Conservation (phyloP, 2,329 filamentous ascomycete species). For the Venturia pyrina region DNA sequence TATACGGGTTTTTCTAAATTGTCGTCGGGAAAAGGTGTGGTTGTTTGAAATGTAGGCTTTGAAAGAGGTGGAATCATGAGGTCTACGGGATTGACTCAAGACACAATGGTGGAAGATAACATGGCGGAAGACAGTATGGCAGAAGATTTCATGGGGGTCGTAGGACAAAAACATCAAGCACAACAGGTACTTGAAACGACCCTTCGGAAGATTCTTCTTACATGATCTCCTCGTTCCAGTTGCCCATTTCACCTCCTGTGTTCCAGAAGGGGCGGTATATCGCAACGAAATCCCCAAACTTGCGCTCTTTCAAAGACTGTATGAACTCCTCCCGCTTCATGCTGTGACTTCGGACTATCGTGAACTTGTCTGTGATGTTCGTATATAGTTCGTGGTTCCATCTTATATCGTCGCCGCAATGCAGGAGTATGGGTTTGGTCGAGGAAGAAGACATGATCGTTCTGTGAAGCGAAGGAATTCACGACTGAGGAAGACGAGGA, state of each 20-base stretch:
- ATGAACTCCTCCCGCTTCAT: slow-evolving; percentile 31
- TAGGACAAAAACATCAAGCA: too few species aligned
- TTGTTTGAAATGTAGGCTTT: too few species aligned
- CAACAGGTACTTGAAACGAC: too few species aligned
- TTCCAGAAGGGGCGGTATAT: slow-evolving; percentile 54
- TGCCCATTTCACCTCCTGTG: slow-evolving; percentile 55
- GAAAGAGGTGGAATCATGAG: too few species aligned
- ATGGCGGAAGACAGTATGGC: too few species aligned
- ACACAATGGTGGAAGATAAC: too few species aligned
- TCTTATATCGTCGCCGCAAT: slow-evolving; percentile 34
- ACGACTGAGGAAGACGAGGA: background rate
- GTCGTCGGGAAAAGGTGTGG: too few species aligned
- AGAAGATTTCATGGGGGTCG: too few species aligned
- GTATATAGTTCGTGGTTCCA: slow-evolving; percentile 36
- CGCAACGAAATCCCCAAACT: slow-evolving; percentile 34
- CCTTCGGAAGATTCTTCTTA: background rate
- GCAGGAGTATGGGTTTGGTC: slow-evolving; percentile 29
- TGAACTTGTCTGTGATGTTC: slow-evolving; percentile 26
- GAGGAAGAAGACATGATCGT: background rate
- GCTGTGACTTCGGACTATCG: slow-evolving; percentile 29
- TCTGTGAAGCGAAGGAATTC: background rate
- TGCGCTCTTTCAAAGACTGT: slow-evolving; percentile 25
- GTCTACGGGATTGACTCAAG: too few species aligned
- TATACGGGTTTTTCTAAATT: too few species aligned
- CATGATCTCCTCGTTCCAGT: slow-evolving; percentile 51